phyloP scores from a whole-genome alignment of 2,329 filamentous ascomycete species.

The Penicillium sp. region DNA sequence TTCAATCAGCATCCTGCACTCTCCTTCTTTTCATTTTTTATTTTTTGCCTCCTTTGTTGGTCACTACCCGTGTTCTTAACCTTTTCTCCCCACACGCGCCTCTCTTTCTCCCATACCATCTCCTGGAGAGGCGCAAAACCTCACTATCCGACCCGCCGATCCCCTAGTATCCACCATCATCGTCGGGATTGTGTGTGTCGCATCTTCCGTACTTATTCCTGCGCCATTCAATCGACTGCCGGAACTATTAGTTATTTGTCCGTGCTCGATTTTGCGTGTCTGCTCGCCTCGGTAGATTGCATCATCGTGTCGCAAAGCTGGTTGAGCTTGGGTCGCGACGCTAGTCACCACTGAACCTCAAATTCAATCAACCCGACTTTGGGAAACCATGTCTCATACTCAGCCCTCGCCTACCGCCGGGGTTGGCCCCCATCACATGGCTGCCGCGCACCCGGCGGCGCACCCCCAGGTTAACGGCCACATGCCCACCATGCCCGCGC shows the following conservation, averaged over 20 bases:
- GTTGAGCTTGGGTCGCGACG: constrained; percentile 16
- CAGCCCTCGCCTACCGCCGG: constrained; percentile 75
- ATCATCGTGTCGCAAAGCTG: constrained; percentile 32
- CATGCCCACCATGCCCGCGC: constrained; percentile 52
- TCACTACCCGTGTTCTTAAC: constrained; percentile 3
- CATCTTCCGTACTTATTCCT: background rate
- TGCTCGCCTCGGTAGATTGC: constrained; percentile 20
- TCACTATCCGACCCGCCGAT: background rate
- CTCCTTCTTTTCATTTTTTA: constrained; percentile 2
- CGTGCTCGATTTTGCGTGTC: background rate
- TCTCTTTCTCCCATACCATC: constrained; percentile 5
- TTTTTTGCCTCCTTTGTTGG: background rate
- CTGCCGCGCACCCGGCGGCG: constrained; percentile 28
- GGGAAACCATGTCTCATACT: constrained; percentile 63
- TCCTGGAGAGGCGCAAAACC: background rate
- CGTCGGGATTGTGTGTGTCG: background rate
- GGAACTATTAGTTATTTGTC: background rate
- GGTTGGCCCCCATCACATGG: constrained; percentile 59
- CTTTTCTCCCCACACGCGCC: constrained; percentile 7
- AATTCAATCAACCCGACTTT: constrained; percentile 5
- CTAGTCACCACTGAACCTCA: constrained; percentile 14
- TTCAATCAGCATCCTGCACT: background rate
- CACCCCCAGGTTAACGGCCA: constrained; percentile 47
- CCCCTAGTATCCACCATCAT: background rate
- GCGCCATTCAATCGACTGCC: background rate